Conservation (phyloP, 2,329 filamentous ascomycete genomes). For the Diaporthe sp. region DNA sequence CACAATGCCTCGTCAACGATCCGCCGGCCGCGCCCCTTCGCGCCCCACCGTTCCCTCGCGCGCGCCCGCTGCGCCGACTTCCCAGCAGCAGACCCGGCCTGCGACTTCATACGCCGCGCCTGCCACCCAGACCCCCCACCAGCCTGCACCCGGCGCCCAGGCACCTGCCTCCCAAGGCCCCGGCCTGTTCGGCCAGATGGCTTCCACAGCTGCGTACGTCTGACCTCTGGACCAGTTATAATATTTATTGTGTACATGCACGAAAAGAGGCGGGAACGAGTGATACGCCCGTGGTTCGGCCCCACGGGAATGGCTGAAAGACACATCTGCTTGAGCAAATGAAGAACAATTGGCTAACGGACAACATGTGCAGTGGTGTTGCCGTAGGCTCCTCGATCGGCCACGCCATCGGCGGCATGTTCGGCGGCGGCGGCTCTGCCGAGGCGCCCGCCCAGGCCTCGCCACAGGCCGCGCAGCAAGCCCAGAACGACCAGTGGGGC, state of each 20-base stretch:
- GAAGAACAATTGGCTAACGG: constrained; percentile 44
- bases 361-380: constrained; percentile 78
- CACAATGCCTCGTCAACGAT: constrained; percentile 84
- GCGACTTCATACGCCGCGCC: constrained; percentile 76
- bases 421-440: constrained; percentile 79
- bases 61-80: constrained; percentile 60
- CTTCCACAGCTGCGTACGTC: constrained; percentile 95
- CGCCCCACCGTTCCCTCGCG: constrained; percentile 76
- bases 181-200: constrained; percentile 96
- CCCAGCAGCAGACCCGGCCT: constrained; percentile 76
- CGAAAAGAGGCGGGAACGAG: neutral
- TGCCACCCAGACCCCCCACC: constrained; percentile 58
- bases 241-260: neutral
- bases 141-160: constrained; percentile 65
- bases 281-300: neutral
- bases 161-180: constrained; percentile 73
- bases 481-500: constrained; percentile 68
- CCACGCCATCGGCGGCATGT: constrained; percentile 92
- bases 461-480: constrained; percentile 64
- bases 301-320: constrained; percentile 36
- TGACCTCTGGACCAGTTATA: neutral
- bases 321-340: constrained; percentile 1
- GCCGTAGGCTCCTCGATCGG: constrained; percentile 96
- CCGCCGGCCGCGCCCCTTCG: constrained; percentile 74
- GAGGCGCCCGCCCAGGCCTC: constrained; percentile 61